Base-by-base conservation (phyloP, 257 asterid genomes). In the Perilla frutescens region DNA sequence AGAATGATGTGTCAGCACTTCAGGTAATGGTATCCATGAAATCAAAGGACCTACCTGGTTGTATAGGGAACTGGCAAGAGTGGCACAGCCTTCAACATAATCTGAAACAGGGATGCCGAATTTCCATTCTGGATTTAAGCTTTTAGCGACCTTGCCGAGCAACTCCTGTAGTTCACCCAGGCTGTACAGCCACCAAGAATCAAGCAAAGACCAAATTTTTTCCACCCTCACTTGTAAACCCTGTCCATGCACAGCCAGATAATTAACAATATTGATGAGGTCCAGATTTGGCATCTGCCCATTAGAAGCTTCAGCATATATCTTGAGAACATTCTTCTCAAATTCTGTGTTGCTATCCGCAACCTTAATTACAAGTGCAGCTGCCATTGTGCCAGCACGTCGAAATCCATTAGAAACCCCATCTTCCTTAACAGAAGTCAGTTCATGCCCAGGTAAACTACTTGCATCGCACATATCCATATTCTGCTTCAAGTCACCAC, bases 281-380 rank as follows among this genome's bases (percentile, higher is more conserved):
- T 95, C 98, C 44, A 92, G 87, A 77, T 95, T 95, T 75, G 99
- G 97, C 99, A 95, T 92, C 86, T 95, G 99, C 68, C 99, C 97
- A 10, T 95, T 95, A 68, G 98, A 92, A 54, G 98, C 99, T 80
- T 95, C 99, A 80, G 97, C 96, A 77, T 86, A 90, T 79, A 92
- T 87, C 63, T 84, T 85, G 70, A 95, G 90, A 71, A 81, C 82
- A 80, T 95, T 96, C 76, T 83, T 90, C 71, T 81, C 96, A 65
- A 82, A 76, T 48, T 81, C 89, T 7, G 68, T 49, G 76, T 85
- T 77, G 71, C 78, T 80, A 47, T 89, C 96, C 57, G 90, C 81
- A 72, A 92, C 96, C 84, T 95, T 92, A 69, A 95, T 82, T 32
- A 92, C 96, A 68, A 95, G 92, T 11, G 97, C 99, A 79, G 98